phyloP scores from a whole-genome alignment of 2,329 filamentous ascomycete genomes.

The Stemphylium beticola region DNA sequence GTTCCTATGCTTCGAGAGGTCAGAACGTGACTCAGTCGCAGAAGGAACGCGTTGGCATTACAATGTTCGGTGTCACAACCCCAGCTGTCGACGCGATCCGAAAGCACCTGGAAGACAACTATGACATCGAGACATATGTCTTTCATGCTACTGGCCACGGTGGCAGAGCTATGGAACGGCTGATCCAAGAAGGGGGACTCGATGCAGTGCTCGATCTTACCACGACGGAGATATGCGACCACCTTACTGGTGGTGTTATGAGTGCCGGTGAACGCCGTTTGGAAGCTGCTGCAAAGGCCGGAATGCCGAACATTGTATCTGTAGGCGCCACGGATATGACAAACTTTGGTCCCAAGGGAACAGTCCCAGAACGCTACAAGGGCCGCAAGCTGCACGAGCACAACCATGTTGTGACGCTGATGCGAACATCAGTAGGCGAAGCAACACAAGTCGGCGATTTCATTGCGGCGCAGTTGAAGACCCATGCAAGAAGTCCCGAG shows the following conservation, averaged over 20 bases:
- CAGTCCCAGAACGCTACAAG: constrained; percentile 62
- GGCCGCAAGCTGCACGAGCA: constrained; percentile 65
- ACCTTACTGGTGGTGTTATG: constrained; percentile 68
- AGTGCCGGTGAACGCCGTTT: constrained; percentile 64
- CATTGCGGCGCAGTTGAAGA: constrained; percentile 61
- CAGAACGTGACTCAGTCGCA: background rate
- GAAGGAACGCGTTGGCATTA: constrained; percentile 65
- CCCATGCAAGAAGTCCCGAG: constrained; percentile 47
- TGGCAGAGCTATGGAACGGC: constrained; percentile 71
- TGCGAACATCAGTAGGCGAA: constrained; percentile 68
- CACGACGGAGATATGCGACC: constrained; percentile 70
- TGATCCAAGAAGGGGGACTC: constrained; percentile 63
- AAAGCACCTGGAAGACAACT: constrained; percentile 50
- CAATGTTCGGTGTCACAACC: constrained; percentile 79
- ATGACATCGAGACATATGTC: constrained; percentile 63
- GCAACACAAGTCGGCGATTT: constrained; percentile 61
- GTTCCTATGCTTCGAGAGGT: constrained; percentile 46
- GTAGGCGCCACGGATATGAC: constrained; percentile 57
- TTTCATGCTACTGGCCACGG: constrained; percentile 75
- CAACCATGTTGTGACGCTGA: constrained; percentile 70
- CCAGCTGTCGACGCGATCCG: constrained; percentile 66
- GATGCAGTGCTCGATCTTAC: constrained; percentile 74
- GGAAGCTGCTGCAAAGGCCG: constrained; percentile 61
- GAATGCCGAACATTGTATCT: constrained; percentile 64
- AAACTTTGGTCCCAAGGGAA: constrained; percentile 66